Conservation (phyloP, 176 grass and related monocot species). For the Carex kokanica region DNA sequence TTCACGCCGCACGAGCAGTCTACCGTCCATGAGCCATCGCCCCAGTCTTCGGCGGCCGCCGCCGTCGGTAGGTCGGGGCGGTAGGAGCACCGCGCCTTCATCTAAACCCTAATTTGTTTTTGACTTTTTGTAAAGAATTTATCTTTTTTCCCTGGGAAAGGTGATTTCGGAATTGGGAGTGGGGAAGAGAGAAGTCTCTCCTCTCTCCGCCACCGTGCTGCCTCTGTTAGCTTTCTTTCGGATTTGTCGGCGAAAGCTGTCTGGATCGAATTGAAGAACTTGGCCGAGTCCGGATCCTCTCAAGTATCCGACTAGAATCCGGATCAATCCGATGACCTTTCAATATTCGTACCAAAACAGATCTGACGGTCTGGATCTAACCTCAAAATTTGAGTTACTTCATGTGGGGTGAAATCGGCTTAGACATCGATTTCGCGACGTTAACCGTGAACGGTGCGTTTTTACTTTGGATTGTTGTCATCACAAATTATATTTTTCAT, state of each 20-base stretch:
- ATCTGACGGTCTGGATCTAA: too few species aligned
- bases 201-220: background rate
- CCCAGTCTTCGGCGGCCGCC: constrained; percentile 68
- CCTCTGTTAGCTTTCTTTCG: constrained; percentile 11
- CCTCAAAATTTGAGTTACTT: too few species aligned
- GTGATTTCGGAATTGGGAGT: background rate
- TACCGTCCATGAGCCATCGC: constrained; percentile 92
- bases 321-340: too few species aligned
- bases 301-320: too few species aligned
- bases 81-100: constrained; percentile 62
- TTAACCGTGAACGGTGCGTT: too few species aligned
- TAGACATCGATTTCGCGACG: background rate
- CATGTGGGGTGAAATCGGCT: background rate
- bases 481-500: too few species aligned
- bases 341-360: too few species aligned
- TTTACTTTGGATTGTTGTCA: too few species aligned
- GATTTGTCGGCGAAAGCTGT: background rate
- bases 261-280: constrained; percentile 10
- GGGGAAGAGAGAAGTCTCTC: background rate
- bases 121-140: background rate
- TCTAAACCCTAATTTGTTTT: constrained; percentile 13
- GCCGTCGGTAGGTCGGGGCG: constrained; percentile 37
- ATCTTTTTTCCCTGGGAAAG: background rate
- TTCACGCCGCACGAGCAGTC: constrained; percentile 97
- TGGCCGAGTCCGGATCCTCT: background rate